Evolutionary conservation across 768 basidiomycete genomes (phyloP).

Genomic region (Sarcodon aspratus): DNA sequence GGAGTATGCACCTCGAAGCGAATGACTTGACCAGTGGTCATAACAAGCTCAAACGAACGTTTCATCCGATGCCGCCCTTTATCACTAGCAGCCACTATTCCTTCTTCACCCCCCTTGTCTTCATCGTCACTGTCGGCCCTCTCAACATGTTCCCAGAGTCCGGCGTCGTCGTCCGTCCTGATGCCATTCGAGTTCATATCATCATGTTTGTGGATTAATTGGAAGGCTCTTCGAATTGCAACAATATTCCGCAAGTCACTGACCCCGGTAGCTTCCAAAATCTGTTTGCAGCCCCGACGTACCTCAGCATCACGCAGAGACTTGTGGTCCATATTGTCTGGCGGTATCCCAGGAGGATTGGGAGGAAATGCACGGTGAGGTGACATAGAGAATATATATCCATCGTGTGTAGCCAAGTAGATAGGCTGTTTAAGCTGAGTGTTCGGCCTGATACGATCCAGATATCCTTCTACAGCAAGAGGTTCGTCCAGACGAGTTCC

Average conservation of each 20-base stretch:
- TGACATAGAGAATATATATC: constrained; percentile 53
- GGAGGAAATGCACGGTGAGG: constrained; percentile 54
- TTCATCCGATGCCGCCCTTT: constrained; percentile 38
- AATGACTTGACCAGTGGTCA: constrained; percentile 56
- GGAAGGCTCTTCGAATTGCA: constrained; percentile 52
- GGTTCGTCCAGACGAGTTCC: constrained; percentile 57
- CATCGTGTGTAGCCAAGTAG: constrained; percentile 66
- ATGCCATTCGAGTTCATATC: constrained; percentile 3
- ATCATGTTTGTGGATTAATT: constrained; percentile 22
- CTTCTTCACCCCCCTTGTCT: constrained; percentile 58
- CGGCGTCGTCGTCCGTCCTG: constrained; percentile 19
- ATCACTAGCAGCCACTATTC: constrained; percentile 27
- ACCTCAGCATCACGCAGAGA: constrained; percentile 41
- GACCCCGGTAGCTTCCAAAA: constrained; percentile 54
- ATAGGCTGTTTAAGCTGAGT: constrained; percentile 43
- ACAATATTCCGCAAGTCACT: constrained; percentile 64
- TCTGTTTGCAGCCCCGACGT: constrained; percentile 49
- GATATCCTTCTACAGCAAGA: constrained; percentile 76
- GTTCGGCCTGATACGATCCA: constrained; percentile 57
- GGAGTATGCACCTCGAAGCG: constrained; percentile 60
- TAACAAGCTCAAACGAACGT: constrained; percentile 68
- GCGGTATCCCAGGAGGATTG: constrained; percentile 44
- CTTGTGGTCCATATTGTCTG: constrained; percentile 17
- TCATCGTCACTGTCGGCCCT: constrained; percentile 38
- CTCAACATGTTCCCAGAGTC: constrained; percentile 24